Evolutionary conservation across 2,329 filamentous ascomycete genomes (phyloP), one percentile per base, ranked within the genome.

Genomic region (Sphaerostilbella broomeana): DNA sequence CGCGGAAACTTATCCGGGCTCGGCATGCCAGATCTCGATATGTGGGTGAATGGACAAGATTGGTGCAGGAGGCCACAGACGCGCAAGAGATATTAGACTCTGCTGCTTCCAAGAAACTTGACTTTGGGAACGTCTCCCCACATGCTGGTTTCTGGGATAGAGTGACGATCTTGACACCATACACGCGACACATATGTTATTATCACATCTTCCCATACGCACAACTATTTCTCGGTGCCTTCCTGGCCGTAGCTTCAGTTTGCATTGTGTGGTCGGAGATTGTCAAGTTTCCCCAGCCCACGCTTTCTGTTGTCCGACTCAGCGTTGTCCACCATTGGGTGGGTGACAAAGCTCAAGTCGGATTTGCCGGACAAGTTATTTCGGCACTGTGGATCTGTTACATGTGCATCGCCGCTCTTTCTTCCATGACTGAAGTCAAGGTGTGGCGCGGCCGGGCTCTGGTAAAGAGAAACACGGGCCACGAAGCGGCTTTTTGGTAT

Each of bases 391-490:
- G 92, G 92, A 81, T 98, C 45, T 72, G 89, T 42, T 98, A 98
- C 68, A 98, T 98, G 92, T 94, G 86, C 59, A 73, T 84, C 11
- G 88, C 88, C 32, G 87, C 92, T 5, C 75, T 97, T 35, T 84
- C 79, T 42, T 89, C 88, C 6, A 81, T 98, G 55, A 87, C 83
- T 11, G 87, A 95, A 57, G 86, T 95, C 52, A 94, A 92, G 55
- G 88, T 95, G n/a, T 98, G 92, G 92, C 85, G 92, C 41, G 92
- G 94, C 34, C 80, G 92, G 22, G 90, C 92, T 0, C 71, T 98
- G 5, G 90, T 97, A 32, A 79, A 78, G 43, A 81, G 92, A 42
- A 92, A 94, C 56, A 98, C 92, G 0, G 90, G 94, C 43, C 81
- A 86, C 45, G 92, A 97, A 59, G 87, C 83, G 35, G 92, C 92